Evolutionary conservation across 1,139 yeast genomes (phyloP), one percentile per base, ranked within the genome.

Genomic region (Geotrichum europaeum): DNA sequence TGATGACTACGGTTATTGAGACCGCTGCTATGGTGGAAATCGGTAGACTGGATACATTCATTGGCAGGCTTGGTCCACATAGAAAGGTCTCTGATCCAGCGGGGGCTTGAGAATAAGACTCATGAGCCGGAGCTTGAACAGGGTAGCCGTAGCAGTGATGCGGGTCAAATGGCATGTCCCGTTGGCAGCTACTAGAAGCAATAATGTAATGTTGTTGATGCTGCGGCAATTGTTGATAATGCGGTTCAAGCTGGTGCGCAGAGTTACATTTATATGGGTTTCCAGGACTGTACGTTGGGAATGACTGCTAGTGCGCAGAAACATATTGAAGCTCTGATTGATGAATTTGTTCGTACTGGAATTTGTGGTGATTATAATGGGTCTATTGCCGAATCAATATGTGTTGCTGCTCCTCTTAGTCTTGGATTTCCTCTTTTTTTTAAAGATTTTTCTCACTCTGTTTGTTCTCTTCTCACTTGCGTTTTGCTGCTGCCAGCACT

Each of bases 401-500:
- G 55, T 49, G 62, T 22, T 51, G 63, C 24, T 51, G 61, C 47
- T 54, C 56, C 20, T 59, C 58, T 24, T 59, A 61, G 22, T 62
- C 61, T 54, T 60, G 64, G n/a, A 34, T 60, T 60, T 36, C 49
- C 60, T 51, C 36, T 59, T 30, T 53, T 60, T 32, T 53, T n/a
- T n/a, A 59, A 51, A 36, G 60, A 59, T 25, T 25, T 25, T 25
- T 25, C 28, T 60, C 61, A 63, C 64, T 62, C 55, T 53, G 64
- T 51, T 62, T 57, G 15, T 59, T 58, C 45, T 61, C 66, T 36
- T 59, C 58, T 40, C 58, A 34, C n/a, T 60, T 63, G 18, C 65
- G 40, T 13, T 59, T 59, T 9, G 60, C 65, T 3, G 64, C 66
- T n/a, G 64, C 60, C 62, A 62, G 53, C 32, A 63, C 62, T 54